phyloP scores from a whole-genome alignment of 164 flowering plant genomes.

The Akebia trifoliata region DNA sequence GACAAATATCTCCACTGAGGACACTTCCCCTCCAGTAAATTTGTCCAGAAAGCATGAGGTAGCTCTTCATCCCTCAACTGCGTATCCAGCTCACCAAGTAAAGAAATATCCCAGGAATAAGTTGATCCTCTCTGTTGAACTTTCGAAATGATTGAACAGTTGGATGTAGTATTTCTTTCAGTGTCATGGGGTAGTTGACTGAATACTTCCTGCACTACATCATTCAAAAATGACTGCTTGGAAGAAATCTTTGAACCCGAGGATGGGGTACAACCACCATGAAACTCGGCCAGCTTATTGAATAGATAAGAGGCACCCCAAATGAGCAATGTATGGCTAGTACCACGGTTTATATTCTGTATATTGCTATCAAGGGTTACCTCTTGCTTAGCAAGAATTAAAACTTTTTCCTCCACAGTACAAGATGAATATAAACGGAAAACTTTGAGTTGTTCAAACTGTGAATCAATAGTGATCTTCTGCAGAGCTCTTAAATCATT shows the following conservation, averaged over 20 bases:
- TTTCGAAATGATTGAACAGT: constrained; percentile 30
- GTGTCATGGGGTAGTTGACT: constrained; percentile 22
- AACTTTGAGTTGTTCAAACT: constrained; percentile 46
- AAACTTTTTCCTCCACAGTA: constrained; percentile 76
- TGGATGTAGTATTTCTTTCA: constrained; percentile 13
- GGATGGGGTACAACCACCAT: constrained; percentile 18
- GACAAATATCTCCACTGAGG: constrained; percentile 63
- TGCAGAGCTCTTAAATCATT: constrained; percentile 70
- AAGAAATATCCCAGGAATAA: constrained; percentile 26
- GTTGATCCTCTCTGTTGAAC: constrained; percentile 38
- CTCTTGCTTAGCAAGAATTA: constrained; percentile 51
- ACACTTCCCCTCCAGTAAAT: constrained; percentile 49
- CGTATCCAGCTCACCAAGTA: constrained; percentile 52
- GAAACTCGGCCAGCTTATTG: constrained; percentile 53
- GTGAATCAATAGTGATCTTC: constrained; percentile 54
- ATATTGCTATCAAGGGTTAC: constrained; percentile 33
- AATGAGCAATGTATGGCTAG: constrained; percentile 51
- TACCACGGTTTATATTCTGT: constrained; percentile 33
- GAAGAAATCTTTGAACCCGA: constrained; percentile 15
- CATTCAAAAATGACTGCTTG: constrained; percentile 30
- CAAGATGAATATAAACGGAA: constrained; percentile 71
- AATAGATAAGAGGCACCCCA: constrained; percentile 77
- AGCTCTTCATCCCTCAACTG: constrained; percentile 28
- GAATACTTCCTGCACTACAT: constrained; percentile 46
- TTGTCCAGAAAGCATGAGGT: constrained; percentile 67